Percentiles rank a stretch among this genome's conserved stretches.
Conservation (phyloP, 805 yeast species). For the Wickerhamiella slavikovae region DNA sequence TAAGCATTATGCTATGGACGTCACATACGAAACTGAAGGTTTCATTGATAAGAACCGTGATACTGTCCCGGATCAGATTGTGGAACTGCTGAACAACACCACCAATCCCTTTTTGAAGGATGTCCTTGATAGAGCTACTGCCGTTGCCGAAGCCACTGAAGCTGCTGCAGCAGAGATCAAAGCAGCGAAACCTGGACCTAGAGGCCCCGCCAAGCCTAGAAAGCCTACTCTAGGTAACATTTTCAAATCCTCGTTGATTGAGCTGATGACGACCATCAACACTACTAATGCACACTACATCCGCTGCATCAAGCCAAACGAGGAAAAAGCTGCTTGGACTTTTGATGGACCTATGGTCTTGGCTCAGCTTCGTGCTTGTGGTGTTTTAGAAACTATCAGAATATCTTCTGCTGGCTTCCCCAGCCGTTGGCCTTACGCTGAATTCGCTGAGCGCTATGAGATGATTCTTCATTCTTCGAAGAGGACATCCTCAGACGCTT, state of each 20-base stretch:
- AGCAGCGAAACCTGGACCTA: slow-evolving; percentile 17
- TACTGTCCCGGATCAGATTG: slow-evolving; percentile 88
- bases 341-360: slow-evolving; percentile 90
- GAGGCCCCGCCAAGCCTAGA: slow-evolving; percentile 29
- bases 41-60: slow-evolving; percentile 94
- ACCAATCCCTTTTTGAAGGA: slow-evolving; percentile 43
- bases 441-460: slow-evolving; percentile 77
- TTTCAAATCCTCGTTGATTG: slow-evolving; percentile 79
- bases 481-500: slow-evolving; percentile 34
- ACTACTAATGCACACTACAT: slow-evolving; percentile 93
- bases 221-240: slow-evolving; percentile 92
- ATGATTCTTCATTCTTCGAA: slow-evolving; percentile 52
- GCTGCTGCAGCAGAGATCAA: slow-evolving; percentile 15
- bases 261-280: slow-evolving; percentile 78
- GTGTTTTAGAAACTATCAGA: slow-evolving; percentile 90
- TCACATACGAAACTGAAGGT: slow-evolving; percentile 77
- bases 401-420: slow-evolving; percentile 98
- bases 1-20: slow-evolving; percentile 87
- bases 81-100: slow-evolving; percentile 60
- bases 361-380: slow-evolving; percentile 91
- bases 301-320: slow-evolving; percentile 94
- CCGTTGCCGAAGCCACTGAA: slow-evolving; percentile 18
- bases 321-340: slow-evolving; percentile 84
- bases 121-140: slow-evolving; percentile 39
- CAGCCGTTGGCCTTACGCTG: slow-evolving; percentile 84